Conservation (phyloP, 176 grass and related monocot species). For the Eleusine indica region DNA sequence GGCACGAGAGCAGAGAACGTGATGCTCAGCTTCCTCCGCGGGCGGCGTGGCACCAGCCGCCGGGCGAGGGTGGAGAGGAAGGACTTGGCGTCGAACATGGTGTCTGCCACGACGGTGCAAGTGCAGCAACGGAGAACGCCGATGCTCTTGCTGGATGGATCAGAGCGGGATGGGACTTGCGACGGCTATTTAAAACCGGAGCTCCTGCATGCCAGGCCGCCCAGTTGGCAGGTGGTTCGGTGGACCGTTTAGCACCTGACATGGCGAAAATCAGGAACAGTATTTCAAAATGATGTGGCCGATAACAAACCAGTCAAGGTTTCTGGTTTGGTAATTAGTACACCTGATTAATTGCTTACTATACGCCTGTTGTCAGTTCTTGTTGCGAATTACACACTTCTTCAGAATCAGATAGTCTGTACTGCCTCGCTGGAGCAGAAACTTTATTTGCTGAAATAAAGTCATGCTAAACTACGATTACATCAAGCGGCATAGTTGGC, state of each 20-base stretch:
- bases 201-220: neutral
- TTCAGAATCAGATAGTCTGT: neutral
- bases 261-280: conserved; percentile 9
- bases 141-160: neutral
- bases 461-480: no score
- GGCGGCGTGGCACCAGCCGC: conserved; percentile 13
- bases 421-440: neutral
- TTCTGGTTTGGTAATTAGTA: neutral
- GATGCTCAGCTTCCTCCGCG: conserved; percentile 27
- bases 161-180: neutral
- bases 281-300: neutral
- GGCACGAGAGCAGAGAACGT: neutral
- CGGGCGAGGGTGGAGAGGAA: conserved; percentile 33
- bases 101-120: neutral
- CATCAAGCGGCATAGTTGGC: no score
- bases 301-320: neutral
- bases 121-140: neutral
- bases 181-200: neutral
- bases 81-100: conserved; percentile 31
- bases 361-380: neutral
- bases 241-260: conserved; percentile 34
- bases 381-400: neutral
- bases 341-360: neutral
- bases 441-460: neutral
- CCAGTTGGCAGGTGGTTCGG: conserved; percentile 12